Base-by-base conservation (phyloP, 1,139 yeast genomes). In the Taphrina confusa region DNA sequence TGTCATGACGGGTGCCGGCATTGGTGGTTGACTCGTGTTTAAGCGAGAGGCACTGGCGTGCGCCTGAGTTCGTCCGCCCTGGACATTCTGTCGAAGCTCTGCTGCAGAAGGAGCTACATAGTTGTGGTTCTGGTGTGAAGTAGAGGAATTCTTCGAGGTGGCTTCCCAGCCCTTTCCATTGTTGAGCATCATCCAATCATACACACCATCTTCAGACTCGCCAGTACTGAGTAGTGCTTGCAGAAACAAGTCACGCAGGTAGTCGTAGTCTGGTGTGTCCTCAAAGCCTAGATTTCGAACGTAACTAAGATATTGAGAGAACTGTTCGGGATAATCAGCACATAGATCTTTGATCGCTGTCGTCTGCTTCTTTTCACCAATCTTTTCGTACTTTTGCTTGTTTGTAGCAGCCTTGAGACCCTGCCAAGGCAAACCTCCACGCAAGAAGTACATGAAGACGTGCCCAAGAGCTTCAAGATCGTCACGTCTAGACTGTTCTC, bases 371-470 rank as follows among this genome's bases (percentile, higher is more conserved):
- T 91, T 91, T 70, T 88, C 92, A 64, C 97, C 97, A 74, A 92
- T 92, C 73, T 90, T 91, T 74, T 92, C 97, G 73, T 92, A 92
- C 74, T 92, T 92, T 71, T 87, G 97, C 74, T 95, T 85, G 77
- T 92, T 92, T 16, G 97, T 90, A 49, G 92, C 95, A 33, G 98
- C 98, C 73, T 90, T 90, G 69, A 92, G 82, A 12, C 98, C 98
- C 76, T 92, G 98, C 98, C 98, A 92, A 59, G 98, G 98, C 70
- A 92, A 79, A 22, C 94, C 87, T 40, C 98, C 98, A 65, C 96
- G 83, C 73, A 95, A 84, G 73, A 92, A 92, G 75, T 92, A 92
- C 69, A 92, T 89, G 70, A 92, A 82, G 46, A 92, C 97, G 73
- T 92, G 92, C 42, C 97, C 97, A 73, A 92, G 80, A 66, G 95